Percentiles rank a stretch among this genome's conserved stretches.
Conservation (phyloP, 306 rosid genomes). For the Glycine latifolia region DNA sequence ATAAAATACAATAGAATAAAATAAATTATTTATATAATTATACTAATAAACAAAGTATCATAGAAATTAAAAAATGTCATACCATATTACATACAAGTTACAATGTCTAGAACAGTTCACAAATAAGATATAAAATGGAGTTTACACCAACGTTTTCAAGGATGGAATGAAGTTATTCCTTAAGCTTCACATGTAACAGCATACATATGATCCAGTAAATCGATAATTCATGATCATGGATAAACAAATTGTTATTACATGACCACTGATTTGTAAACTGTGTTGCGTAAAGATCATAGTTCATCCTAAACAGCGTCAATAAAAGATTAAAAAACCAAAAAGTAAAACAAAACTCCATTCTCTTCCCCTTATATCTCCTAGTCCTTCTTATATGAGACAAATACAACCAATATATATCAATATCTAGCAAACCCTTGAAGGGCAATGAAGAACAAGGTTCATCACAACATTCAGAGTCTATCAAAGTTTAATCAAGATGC, state of each 20-base stretch:
- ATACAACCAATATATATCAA: background rate
- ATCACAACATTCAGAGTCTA: conserved; percentile 17
- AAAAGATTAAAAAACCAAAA: background rate
- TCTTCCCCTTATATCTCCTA: background rate
- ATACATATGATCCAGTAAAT: conserved; percentile 11
- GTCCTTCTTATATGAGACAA: background rate
- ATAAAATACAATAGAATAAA: background rate
- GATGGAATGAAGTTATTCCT: background rate
- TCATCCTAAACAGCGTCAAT: conserved; percentile 16
- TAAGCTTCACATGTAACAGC: background rate
- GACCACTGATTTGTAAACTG: no score
- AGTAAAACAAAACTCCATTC: background rate
- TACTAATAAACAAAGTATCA: background rate
- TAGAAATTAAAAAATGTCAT: background rate
- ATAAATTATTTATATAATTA: background rate
- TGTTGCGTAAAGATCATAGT: background rate
- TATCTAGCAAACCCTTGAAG: conserved; percentile 3
- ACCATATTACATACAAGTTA: background rate
- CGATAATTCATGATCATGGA: background rate
- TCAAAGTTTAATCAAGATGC: background rate
- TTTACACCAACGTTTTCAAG: background rate
- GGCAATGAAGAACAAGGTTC: background rate
- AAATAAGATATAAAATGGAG: background rate
- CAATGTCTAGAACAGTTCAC: background rate
- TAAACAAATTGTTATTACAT: background rate